Base-by-base conservation (phyloP, 257 asterid species). In the Agastache rugosa region DNA sequence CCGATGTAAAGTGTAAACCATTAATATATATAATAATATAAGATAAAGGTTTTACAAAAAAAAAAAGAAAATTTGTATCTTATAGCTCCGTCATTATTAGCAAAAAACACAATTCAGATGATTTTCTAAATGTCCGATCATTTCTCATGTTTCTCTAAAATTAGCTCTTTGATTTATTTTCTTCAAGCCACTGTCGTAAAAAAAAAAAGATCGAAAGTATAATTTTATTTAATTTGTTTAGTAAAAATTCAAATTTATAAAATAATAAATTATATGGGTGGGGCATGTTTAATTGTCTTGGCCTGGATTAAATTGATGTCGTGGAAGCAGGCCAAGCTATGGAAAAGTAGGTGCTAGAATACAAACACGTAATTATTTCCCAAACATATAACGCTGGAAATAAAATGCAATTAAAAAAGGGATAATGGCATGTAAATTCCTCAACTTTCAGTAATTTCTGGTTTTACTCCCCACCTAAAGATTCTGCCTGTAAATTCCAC, bases 261-360 rank as follows among this genome's bases (percentile, higher is more conserved):
- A 31, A 2, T 2, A 35, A 35, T 35, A 35, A 35, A 35, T 35
- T 35, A 34, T 34, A 41, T 54, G 2, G 34, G 34, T 54, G 61
- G 61, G 61, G 34, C 11, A 29, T 1, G 6, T 11, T 8, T 20
- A 11, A 50, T 50, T 54, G 31, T 56, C 16, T 23, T 22, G 64
- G 42, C 64, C 64, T 27, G 64, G 20, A 59, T 59, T 59, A 27
- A 27, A 59, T 59, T 27, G 41, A 25, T 6, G 64, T 29, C 42
- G 20, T 29, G 42, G 64, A 59, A 59, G 64, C 64, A 27, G 64
- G 64, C 64, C 37, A 1, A 39, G 44, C 44, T 39, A 39, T 39
- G 1, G 0, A 39, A 39, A 39, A 39, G 44, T n/a, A 48, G 8
- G 17, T 48, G 22, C 20, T 15, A 16, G 0, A 16, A n/a, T 48